Evolutionary conservation across 208 protist species (phyloP), one percentile per base, ranked within the genome.

Genomic region (Leishmania gerbilli): DNA sequence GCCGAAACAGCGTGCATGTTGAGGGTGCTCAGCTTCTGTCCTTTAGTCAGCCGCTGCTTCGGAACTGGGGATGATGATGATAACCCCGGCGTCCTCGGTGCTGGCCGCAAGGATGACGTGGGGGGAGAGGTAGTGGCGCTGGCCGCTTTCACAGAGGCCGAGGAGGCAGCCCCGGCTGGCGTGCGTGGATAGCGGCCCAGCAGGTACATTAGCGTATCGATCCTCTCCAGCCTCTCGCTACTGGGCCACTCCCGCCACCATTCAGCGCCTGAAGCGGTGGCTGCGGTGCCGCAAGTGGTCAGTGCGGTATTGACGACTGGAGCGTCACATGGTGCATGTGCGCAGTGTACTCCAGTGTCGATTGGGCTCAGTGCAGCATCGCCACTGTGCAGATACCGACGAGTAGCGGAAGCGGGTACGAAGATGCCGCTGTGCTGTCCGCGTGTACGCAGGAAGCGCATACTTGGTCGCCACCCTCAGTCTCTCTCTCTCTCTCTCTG

Each of bases 181-280:
- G n/a, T 3, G 8, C 34, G 71, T 24, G 81, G 85, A 64, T 91
- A 91, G 31, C 79, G 82, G 5, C 88, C 88, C 13, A 91, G 79
- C 0, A 84, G 58, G 79, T 85, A 89, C 34, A 80, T 85, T 67
- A 91, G 84, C 11, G 84, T 77, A 65, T 91, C 88, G n/a, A 91
- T 86, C 1, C 79, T 74, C 49, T 87, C 58, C 17, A 89, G 67
- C 24, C 34, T 21, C 68, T 84, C 81, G 19, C 60, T 51, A 3
- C 81, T 74, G 1, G 83, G 84, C 74, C 76, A 82, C 74, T 79
- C 80, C 1, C 84, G 72, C 88, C 88, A 91, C 71, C 49, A 47
- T 37, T 72, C 74, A 56, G 9, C 53, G 6, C 40, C 34, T 49
- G 53, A n/a, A n/a, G 37, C 9, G 8, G 34, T 21, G 49, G 53